phyloP scores from a whole-genome alignment of 2,329 filamentous ascomycete genomes.

The Neoscytalidium dimidiatum region DNA sequence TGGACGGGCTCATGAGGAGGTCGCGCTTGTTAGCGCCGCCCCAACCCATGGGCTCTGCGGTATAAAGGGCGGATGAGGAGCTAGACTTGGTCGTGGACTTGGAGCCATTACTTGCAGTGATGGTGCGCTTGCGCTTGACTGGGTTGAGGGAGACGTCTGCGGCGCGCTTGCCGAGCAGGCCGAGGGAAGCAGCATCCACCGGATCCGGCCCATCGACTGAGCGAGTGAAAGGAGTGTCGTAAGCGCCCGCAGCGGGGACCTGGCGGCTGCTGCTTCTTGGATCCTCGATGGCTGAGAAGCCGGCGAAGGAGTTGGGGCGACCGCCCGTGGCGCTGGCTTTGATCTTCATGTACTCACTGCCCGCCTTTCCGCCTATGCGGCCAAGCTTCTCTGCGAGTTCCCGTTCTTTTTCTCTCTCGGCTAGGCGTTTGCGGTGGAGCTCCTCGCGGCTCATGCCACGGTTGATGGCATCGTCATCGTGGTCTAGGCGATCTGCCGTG shows the following conservation, averaged over 20 bases:
- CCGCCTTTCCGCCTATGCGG: conserved; percentile 62
- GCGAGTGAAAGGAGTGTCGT: conserved; percentile 20
- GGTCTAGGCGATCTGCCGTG: conserved; percentile 66
- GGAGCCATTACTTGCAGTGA: conserved; percentile 20
- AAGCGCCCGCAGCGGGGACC: conserved; percentile 20
- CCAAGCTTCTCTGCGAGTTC: conserved; percentile 71
- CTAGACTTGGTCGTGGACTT: conserved; percentile 30
- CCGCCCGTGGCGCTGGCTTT: conserved; percentile 22
- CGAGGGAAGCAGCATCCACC: conserved; percentile 39
- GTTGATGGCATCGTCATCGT: conserved; percentile 60
- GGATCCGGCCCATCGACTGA: background rate
- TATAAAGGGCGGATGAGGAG: background rate
- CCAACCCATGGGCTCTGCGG: conserved; percentile 48
- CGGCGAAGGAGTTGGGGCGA: background rate
- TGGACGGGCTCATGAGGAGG: conserved; percentile 12
- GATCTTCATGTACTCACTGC: conserved; percentile 68
- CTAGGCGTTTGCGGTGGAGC: conserved; percentile 64
- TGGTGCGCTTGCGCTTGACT: conserved; percentile 45
- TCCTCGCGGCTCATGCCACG: conserved; percentile 64
- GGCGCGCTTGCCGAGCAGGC: conserved; percentile 48
- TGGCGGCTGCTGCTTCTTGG: background rate
- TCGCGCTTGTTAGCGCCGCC: conserved; percentile 38
- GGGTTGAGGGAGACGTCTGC: conserved; percentile 44
- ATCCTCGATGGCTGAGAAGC: background rate
- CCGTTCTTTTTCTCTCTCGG: conserved; percentile 69